Percentiles rank a stretch among this genome's conserved stretches.
Conservation (phyloP, 495 filamentous ascomycete genomes). For the Podospora tetraspora region DNA sequence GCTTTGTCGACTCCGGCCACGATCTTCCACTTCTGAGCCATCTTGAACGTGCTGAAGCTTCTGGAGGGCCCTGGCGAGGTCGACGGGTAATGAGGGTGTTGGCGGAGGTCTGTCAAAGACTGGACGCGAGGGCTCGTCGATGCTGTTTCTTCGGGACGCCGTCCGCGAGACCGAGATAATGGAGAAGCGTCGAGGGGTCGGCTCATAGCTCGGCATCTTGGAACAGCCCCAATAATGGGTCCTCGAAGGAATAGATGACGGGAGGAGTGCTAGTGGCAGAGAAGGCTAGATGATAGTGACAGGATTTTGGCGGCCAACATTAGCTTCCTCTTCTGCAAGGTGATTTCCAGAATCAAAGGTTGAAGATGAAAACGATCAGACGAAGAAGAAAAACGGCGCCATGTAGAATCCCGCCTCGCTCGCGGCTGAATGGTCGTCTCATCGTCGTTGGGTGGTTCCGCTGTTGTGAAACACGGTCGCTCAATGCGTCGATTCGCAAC, state of each 20-base stretch:
- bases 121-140: conserved; percentile 14
- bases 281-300: not conserved
- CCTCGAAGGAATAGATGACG: not conserved
- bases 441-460: not conserved
- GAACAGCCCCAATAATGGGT: not conserved
- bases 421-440: not conserved
- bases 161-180: conserved; percentile 15
- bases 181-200: conserved; percentile 22
- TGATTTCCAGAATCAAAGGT: not conserved
- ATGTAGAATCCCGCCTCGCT: not conserved
- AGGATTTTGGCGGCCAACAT: not conserved
- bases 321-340: not conserved
- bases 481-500: not conserved
- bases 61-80: conserved; percentile 10
- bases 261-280: not conserved
- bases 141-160: conserved; percentile 22
- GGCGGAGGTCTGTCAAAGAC: not conserved
- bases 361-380: not conserved
- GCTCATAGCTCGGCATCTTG: conserved; percentile 26
- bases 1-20: conserved; percentile 15
- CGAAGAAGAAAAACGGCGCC: not conserved
- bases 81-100: conserved; percentile 4
- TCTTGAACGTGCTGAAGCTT: conserved; percentile 11
- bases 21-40: not conserved
- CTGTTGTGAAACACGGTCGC: not conserved